Percentiles rank a stretch among this genome's conserved stretches.
Evolutionary conservation across 1,284 basidiomycete genomes (phyloP).

Genomic region (Trichosporon sp.): DNA sequence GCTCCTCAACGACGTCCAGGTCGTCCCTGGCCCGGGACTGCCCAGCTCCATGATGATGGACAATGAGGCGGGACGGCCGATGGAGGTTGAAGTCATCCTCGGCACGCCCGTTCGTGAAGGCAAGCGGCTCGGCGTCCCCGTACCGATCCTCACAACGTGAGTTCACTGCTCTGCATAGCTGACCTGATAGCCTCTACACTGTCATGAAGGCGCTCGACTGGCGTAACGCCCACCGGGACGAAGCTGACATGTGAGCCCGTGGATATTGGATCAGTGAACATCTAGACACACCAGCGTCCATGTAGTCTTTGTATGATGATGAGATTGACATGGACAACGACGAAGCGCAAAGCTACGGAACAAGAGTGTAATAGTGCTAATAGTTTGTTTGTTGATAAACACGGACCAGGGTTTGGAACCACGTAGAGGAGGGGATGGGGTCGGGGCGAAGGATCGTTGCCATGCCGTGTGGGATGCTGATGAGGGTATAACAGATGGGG

Average conservation of each 20-base stretch:
- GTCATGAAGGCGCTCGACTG: conserved; percentile 54
- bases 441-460: conserved; percentile 11
- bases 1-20: conserved; percentile 51
- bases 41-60: conserved; percentile 56
- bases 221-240: conserved; percentile 46
- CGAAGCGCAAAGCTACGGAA: conserved; percentile 14
- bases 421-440: background rate
- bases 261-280: background rate
- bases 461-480: conserved; percentile 19
- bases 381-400: background rate
- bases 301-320: background rate
- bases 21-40: conserved; percentile 45
- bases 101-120: conserved; percentile 56
- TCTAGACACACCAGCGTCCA: background rate
- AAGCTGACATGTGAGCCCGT: conserved; percentile 24
- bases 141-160: conserved; percentile 53
- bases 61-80: conserved; percentile 48
- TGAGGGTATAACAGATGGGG: conserved; percentile 1
- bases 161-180: conserved; percentile 28
- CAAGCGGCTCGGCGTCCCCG: conserved; percentile 52
- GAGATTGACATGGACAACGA: conserved; percentile 19
- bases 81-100: conserved; percentile 52
- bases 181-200: conserved; percentile 44
- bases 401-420: conserved; percentile 3
- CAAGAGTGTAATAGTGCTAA: conserved; percentile 19